Conservation (phyloP, 2,329 filamentous ascomycete genomes). For the Ophiocordyceps polyrhachis-furcata region DNA sequence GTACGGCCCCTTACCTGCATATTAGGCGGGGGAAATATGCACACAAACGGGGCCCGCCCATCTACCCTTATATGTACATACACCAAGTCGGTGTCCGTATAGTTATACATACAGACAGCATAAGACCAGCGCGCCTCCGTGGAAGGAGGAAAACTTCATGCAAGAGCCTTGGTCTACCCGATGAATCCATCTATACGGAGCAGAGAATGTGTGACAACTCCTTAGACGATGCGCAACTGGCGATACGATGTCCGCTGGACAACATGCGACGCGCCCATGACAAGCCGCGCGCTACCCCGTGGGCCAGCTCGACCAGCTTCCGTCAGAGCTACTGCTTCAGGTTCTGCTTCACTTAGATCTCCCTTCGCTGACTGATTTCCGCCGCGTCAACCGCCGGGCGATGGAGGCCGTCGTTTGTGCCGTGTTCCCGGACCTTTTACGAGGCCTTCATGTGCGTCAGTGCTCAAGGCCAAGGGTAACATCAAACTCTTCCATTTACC, state of each 20-base stretch:
- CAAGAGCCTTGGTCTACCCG: neutral
- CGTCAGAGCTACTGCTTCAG: neutral
- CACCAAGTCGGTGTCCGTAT: too few relatives aligned
- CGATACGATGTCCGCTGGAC: slow-evolving; percentile 1
- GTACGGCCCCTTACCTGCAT: neutral
- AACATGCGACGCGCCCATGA: neutral
- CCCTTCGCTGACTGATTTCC: neutral
- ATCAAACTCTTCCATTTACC: too few relatives aligned
- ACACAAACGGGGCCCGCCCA: neutral
- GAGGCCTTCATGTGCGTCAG: too few relatives aligned
- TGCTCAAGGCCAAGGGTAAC: too few relatives aligned
- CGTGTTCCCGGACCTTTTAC: too few relatives aligned
- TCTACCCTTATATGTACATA: too few relatives aligned
- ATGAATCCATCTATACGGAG: neutral
- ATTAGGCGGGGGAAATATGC: neutral
- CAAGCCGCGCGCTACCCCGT: neutral
- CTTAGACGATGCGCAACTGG: neutral
- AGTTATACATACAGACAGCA: too few relatives aligned
- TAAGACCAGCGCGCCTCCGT: too few relatives aligned
- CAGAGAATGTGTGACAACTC: neutral
- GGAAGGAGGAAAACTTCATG: too few relatives aligned
- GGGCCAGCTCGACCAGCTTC: neutral
- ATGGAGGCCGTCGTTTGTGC: neutral
- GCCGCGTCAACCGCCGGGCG: neutral
- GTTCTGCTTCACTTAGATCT: neutral